Conservation (phyloP, 768 basidiomycete species). For the Tulasnella sp. region DNA sequence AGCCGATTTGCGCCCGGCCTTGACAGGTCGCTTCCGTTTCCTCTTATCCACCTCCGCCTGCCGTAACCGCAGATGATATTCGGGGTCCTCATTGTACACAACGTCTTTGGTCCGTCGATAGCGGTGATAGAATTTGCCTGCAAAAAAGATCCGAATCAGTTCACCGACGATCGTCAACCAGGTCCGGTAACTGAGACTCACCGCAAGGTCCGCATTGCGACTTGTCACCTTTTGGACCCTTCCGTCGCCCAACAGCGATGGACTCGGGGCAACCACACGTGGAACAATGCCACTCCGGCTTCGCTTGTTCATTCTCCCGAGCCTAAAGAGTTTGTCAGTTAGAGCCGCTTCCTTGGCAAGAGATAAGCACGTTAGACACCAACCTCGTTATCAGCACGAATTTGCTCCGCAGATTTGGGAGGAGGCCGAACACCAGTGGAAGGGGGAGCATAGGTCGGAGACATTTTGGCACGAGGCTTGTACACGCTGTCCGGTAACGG, state of each 20-base stretch:
- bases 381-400: conserved; percentile 29
- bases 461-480: conserved; percentile 28
- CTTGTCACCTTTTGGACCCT: conserved; percentile 88
- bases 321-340: conserved; percentile 39
- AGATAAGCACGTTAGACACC: background rate
- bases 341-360: background rate
- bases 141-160: conserved; percentile 18
- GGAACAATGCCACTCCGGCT: conserved; percentile 93
- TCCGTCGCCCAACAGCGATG: conserved; percentile 82
- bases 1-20: conserved; percentile 42
- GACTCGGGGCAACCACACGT: conserved; percentile 91
- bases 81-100: conserved; percentile 76
- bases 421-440: conserved; percentile 14
- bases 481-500: conserved; percentile 29
- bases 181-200: conserved; percentile 48
- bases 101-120: conserved; percentile 75
- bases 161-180: no score
- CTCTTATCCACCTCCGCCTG: conserved; percentile 63
- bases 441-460: conserved; percentile 29
- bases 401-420: conserved; percentile 12
- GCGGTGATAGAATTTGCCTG: conserved; percentile 90
- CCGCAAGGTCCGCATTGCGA: conserved; percentile 92
- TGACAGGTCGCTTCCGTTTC: conserved; percentile 55
- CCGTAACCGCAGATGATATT: conserved; percentile 63
- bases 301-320: conserved; percentile 74